Evolutionary conservation across 768 basidiomycete species (phyloP), one percentile per base, ranked within the genome.

Genomic region (Pleurotus sapidus): DNA sequence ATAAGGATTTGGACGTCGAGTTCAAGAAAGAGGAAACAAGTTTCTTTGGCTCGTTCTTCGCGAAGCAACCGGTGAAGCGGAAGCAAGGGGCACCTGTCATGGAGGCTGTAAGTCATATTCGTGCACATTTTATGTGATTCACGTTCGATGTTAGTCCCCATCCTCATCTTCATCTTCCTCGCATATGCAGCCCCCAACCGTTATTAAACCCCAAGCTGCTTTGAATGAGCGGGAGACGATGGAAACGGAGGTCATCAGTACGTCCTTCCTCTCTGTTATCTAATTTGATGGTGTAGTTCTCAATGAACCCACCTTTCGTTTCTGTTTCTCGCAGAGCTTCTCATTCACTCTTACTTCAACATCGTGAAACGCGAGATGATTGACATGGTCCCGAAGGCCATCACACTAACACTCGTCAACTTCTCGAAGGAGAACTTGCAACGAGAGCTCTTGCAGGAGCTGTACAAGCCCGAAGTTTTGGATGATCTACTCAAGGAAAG

Each of bases 171-270:
- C 34, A 27, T 38, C 46, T 24, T 11, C 15, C 12, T 38, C 34
- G 18, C 15, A 15, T n/a, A 49, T 49, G 3, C 46, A 62, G 61
- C 96, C 97, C 14, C 95, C 96, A 12, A 71, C 86, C 0, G 76
- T 89, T 48, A 96, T 99, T 67, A 86, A 90, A 59, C 96, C 97
- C 2, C 93, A 96, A 64, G 85, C 87, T 9, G 91, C 93, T 11
- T 75, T 98, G 64, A 97, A 82, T 68, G 97, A 99, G 62, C 82
- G 97, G 54, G 97, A 99, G 77, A 88, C 89, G 27, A 91, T 98
- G 89, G 97, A 99, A 73, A 98, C 96, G 0, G 97, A 99, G 67
- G 95, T 99, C 61, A 98, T 98, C 87, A 99, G 95, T 96, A 64
- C 71, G 93, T 84, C 38, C 17, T 49, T 27, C 49, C 53, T 18